These are phyloP conservation scores for Phanerochaete sordida DNA, from an alignment of 768 basidiomycete species.

Conservation along the genomic window DNA sequence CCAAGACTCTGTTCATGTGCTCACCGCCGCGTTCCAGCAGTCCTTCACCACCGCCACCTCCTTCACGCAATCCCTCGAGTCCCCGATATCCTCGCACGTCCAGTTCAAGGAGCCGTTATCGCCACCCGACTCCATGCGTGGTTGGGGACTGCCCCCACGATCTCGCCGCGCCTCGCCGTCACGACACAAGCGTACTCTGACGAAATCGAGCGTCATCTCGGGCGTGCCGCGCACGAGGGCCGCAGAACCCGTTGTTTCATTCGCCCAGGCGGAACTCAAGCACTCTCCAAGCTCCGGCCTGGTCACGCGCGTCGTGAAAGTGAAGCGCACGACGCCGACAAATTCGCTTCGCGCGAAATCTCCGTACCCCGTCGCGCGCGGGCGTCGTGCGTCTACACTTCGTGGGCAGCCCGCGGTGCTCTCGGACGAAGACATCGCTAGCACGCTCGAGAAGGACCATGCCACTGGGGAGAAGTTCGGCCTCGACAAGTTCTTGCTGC, in stretches of 20 bases:
- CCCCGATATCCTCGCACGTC: not conserved
- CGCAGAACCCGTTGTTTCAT: conserved; percentile 15
- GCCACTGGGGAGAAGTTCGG: conserved; percentile 9
- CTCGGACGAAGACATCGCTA: conserved; percentile 14
- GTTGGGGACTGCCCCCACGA: not conserved
- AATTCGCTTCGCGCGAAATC: conserved; percentile 9
- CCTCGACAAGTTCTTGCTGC: conserved; percentile 12
- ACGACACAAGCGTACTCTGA: not conserved
- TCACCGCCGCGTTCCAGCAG: conserved; percentile 13
- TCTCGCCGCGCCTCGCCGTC: not conserved
- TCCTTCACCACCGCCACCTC: conserved; percentile 10
- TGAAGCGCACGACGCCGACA: not conserved
- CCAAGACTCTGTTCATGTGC: not conserved
- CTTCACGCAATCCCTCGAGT: conserved; percentile 2
- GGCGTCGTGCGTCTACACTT: conserved; percentile 5
- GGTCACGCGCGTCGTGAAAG: conserved; percentile 1
- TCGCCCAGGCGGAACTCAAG: conserved; percentile 15
- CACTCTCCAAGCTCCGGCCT: conserved; percentile 6
- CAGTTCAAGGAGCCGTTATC: conserved; percentile 1
- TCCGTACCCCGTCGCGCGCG: conserved; percentile 15
- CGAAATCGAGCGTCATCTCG: not conserved
- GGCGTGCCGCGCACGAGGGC: conserved; percentile 11
- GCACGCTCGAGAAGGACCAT: conserved; percentile 4
- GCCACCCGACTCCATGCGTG: conserved; percentile 8
- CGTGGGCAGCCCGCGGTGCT: not conserved